A percentile compares a stretch with the other conserved stretches of the same genome.
These are phyloP conservation scores for Hirsutella minnesotensis DNA, from an alignment of 2,329 filamentous ascomycete species.

Conservation along the genomic window DNA sequence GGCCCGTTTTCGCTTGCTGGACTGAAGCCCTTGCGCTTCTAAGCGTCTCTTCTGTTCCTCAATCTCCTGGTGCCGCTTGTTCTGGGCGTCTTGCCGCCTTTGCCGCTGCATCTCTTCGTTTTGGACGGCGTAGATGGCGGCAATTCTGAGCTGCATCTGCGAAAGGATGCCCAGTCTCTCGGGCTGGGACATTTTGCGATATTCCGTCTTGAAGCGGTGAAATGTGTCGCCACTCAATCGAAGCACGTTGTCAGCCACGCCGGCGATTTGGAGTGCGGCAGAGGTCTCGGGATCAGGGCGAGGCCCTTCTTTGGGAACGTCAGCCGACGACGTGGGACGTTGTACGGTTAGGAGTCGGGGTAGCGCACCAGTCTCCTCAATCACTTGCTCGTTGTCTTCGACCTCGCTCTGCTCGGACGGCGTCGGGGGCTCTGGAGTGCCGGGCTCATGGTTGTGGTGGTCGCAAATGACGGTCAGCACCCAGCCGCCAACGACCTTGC, in stretches of 20 bases:
- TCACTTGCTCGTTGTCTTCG: slow-evolving; percentile 19
- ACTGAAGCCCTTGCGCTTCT: slow-evolving; percentile 13
- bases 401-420: slow-evolving; percentile 19
- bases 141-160: slow-evolving; percentile 28
- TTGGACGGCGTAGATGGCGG: slow-evolving; percentile 31
- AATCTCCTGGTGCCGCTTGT: slow-evolving; percentile 25
- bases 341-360: background rate
- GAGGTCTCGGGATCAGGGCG: slow-evolving; percentile 23
- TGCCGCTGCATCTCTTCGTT: slow-evolving; percentile 31
- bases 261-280: slow-evolving; percentile 25
- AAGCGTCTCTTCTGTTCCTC: slow-evolving; percentile 19
- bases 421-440: slow-evolving; percentile 29
- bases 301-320: slow-evolving; percentile 14
- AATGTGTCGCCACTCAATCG: slow-evolving; percentile 31
- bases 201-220: slow-evolving; percentile 30
- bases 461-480: slow-evolving; percentile 31
- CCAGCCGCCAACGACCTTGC: slow-evolving; percentile 31
- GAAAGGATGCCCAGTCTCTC: slow-evolving; percentile 26
- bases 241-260: slow-evolving; percentile 24
- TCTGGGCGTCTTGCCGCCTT: slow-evolving; percentile 23
- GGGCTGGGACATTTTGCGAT: slow-evolving; percentile 28
- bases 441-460: slow-evolving; percentile 31
- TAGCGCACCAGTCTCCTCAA: slow-evolving; percentile 7
- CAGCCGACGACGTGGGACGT: slow-evolving; percentile 1
- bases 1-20: slow-evolving; percentile 7